These are phyloP conservation scores for Hortiboletus campestris DNA, from an alignment of 768 basidiomycete genomes.

Conservation along the genomic window DNA sequence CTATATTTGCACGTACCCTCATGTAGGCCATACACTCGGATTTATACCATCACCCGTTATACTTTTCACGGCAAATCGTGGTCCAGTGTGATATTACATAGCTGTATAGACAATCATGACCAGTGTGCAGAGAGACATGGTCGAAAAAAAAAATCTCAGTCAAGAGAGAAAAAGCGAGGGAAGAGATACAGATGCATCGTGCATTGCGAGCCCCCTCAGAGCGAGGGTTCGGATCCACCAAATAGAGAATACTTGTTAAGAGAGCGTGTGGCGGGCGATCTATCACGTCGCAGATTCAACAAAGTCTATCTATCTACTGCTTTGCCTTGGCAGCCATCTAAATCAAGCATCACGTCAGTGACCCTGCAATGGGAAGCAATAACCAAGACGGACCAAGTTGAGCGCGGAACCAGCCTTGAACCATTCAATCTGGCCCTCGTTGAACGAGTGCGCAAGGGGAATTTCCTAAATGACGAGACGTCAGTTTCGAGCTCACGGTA, in stretches of 20 bases:
- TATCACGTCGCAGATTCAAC: background rate
- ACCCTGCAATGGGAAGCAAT: no score
- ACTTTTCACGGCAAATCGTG: slow-evolving; percentile 5
- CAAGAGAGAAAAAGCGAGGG: background rate
- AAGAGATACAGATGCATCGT: background rate
- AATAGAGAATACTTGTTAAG: background rate
- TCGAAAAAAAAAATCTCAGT: background rate
- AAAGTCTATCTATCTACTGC: slow-evolving; percentile 28
- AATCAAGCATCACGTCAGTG: slow-evolving; percentile 3
- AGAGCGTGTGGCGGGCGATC: background rate
- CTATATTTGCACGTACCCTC: background rate
- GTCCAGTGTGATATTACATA: slow-evolving; percentile 26
- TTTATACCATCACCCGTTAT: background rate
- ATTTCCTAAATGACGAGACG: slow-evolving; percentile 49
- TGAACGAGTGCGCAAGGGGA: slow-evolving; percentile 87
- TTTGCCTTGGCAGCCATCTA: slow-evolving; percentile 73
- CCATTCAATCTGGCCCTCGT: slow-evolving; percentile 96
- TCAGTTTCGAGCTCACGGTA: slow-evolving; percentile 9
- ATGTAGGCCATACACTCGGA: background rate
- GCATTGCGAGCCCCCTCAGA: background rate
- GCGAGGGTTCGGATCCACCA: background rate
- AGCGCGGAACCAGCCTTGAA: slow-evolving; percentile 97
- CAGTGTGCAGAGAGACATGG: slow-evolving; percentile 8
- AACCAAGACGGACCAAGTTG: slow-evolving; percentile 62
- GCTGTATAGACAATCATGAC: slow-evolving; percentile 18